These are phyloP conservation scores for Gentiana straminea DNA, from an alignment of 257 asterid species.

Conservation along the genomic window DNA sequence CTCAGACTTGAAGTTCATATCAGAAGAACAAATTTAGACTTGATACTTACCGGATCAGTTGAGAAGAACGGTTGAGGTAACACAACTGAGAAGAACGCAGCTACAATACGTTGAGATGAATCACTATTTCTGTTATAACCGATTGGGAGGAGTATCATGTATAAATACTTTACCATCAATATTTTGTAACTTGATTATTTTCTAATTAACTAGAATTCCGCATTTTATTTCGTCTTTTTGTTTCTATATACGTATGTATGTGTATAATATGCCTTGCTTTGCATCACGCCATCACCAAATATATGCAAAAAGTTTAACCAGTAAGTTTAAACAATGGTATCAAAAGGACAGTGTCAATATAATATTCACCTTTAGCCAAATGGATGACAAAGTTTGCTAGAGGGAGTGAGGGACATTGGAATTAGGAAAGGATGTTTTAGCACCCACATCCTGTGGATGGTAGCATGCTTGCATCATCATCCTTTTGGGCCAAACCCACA, in stretches of 20 bases:
- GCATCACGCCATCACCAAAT: conserved; percentile 4
- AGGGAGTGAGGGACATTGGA: not conserved
- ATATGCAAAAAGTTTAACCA: conserved; percentile 11
- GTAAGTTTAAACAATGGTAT: conserved; percentile 40
- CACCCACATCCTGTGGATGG: conserved; percentile 19
- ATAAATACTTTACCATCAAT: too few species aligned
- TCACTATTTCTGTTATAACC: too few species aligned
- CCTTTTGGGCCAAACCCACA: conserved; percentile 24
- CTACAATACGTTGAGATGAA: too few species aligned
- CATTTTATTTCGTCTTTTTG: too few species aligned
- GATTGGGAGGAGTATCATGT: too few species aligned
- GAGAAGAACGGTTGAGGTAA: too few species aligned
- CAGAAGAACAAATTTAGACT: too few species aligned
- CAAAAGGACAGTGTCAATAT: conserved; percentile 17
- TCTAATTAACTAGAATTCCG: too few species aligned
- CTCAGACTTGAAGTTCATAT: too few species aligned
- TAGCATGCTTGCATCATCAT: conserved; percentile 30
- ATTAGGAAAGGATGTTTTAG: conserved; percentile 19
- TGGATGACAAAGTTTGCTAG: conserved; percentile 4
- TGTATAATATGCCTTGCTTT: not conserved
- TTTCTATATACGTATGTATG: not conserved
- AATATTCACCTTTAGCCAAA: conserved; percentile 18
- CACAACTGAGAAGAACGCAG: too few species aligned
- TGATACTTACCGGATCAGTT: too few species aligned
- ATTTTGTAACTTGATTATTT: too few species aligned